Evolutionary conservation across 257 asterid species (phyloP).

Genomic region (Solanum chmielewskii): DNA sequence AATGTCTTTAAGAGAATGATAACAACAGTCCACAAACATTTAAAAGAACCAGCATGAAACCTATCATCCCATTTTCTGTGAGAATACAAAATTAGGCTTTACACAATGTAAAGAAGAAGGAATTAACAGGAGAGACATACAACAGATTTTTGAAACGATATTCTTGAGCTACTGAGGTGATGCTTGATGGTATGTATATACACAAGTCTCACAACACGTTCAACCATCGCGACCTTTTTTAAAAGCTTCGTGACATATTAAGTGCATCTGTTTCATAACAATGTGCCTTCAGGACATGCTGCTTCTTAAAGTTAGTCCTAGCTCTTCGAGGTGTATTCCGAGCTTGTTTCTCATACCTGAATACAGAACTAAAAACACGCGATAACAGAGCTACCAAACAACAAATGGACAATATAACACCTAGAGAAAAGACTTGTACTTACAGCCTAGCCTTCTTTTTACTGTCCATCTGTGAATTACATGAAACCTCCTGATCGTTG

Average conservation of each 20-base stretch:
- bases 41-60: not conserved
- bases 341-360: slow-evolving; percentile 41
- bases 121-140: not conserved
- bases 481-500: slow-evolving; percentile 4
- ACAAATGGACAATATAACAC: not conserved
- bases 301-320: slow-evolving; percentile 27
- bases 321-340: slow-evolving; percentile 18
- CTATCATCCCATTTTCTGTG: not conserved
- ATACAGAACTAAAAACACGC: not conserved
- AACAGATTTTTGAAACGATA: not conserved
- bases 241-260: slow-evolving; percentile 16
- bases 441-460: slow-evolving; percentile 39
- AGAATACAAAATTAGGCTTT: not conserved
- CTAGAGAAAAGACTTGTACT: not conserved
- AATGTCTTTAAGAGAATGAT: not conserved
- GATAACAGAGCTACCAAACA: not conserved
- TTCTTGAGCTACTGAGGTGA: not conserved
- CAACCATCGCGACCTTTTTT: not conserved
- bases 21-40: not conserved
- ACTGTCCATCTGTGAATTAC: slow-evolving; percentile 6
- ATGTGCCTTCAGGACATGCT: slow-evolving; percentile 7
- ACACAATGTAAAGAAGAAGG: not conserved
- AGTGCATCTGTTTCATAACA: slow-evolving; percentile 11
- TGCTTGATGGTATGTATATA: not conserved
- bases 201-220: not conserved